These are phyloP conservation scores for Penicillium paneum DNA, from an alignment of 2,329 filamentous ascomycete genomes.

Conservation along the genomic window DNA sequence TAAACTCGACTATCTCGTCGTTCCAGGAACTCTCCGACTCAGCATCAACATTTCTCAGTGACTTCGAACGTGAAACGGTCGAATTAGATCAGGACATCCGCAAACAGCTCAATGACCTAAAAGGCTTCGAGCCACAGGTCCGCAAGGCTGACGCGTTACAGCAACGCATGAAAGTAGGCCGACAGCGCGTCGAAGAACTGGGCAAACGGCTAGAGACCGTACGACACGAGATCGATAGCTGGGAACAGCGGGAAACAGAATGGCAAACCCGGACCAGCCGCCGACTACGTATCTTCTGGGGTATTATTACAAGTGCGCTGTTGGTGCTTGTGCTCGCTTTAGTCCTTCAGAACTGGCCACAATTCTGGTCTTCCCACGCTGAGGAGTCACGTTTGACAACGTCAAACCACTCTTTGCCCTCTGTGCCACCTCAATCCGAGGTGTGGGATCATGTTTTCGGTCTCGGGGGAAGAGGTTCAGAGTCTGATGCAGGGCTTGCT, in stretches of 20 bases:
- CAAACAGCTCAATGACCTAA: slow-evolving; percentile 38
- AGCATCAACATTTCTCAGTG: slow-evolving; percentile 33
- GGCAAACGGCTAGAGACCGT: slow-evolving; percentile 40
- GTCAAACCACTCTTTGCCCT: slow-evolving; percentile 15
- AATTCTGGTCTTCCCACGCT: not conserved
- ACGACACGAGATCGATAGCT: slow-evolving; percentile 39
- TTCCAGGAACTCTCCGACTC: slow-evolving; percentile 43
- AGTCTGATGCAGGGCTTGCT: slow-evolving; percentile 3
- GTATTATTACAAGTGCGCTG: slow-evolving; percentile 24
- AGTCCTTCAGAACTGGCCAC: slow-evolving; percentile 28
- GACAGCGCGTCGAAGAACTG: slow-evolving; percentile 35
- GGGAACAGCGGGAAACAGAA: slow-evolving; percentile 44
- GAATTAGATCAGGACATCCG: slow-evolving; percentile 37
- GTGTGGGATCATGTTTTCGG: slow-evolving; percentile 5
- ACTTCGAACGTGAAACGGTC: slow-evolving; percentile 39
- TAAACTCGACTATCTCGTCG: slow-evolving; percentile 40
- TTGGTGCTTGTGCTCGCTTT: slow-evolving; percentile 31
- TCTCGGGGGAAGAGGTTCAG: not conserved
- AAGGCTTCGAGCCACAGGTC: slow-evolving; percentile 40
- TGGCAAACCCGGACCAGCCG: slow-evolving; percentile 41
- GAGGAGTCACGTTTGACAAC: slow-evolving; percentile 7
- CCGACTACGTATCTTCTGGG: slow-evolving; percentile 41
- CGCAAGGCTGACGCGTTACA: slow-evolving; percentile 38
- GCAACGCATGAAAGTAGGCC: slow-evolving; percentile 38
- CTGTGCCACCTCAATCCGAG: slow-evolving; percentile 2